Evolutionary conservation across 1,139 yeast species (phyloP).

Genomic region (Pichia kudriavzevii): DNA sequence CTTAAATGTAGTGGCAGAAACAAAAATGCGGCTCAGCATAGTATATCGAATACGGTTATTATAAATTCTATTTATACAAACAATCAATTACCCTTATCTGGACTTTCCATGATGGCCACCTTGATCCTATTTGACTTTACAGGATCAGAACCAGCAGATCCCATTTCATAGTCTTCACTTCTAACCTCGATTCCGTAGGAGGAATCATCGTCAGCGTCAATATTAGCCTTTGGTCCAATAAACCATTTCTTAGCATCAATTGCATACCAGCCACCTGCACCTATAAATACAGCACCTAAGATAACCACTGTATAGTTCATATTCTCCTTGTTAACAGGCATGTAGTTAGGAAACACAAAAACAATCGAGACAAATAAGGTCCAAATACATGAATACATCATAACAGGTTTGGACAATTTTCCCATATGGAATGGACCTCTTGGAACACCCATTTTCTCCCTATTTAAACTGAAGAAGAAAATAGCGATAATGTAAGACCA

Average conservation of each 20-base stretch:
- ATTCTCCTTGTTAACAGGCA: slow-evolving; percentile 41
- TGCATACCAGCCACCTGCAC: slow-evolving; percentile 28
- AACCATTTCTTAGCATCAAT: slow-evolving; percentile 29
- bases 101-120: too few species aligned
- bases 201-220: slow-evolving; percentile 19
- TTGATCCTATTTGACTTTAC: too few species aligned
- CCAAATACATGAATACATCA: slow-evolving; percentile 34
- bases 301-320: slow-evolving; percentile 46
- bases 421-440: slow-evolving; percentile 34
- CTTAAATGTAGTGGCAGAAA: slow-evolving; percentile 1
- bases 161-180: too few species aligned
- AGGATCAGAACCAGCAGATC: neutral
- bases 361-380: slow-evolving; percentile 39
- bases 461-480: slow-evolving; percentile 32
- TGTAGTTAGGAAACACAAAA: slow-evolving; percentile 41
- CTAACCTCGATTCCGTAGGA: slow-evolving; percentile 1
- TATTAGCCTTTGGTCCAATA: slow-evolving; percentile 26
- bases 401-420: slow-evolving; percentile 26
- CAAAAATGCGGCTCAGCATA: too few species aligned
- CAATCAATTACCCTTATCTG: too few species aligned
- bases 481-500: slow-evolving; percentile 34
- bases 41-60: too few species aligned
- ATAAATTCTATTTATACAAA: too few species aligned
- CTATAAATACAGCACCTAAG: slow-evolving; percentile 27
- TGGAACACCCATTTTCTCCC: slow-evolving; percentile 32